Base-by-base conservation (phyloP, 1,284 basidiomycete genomes). In the Ceratobasidium sp. region DNA sequence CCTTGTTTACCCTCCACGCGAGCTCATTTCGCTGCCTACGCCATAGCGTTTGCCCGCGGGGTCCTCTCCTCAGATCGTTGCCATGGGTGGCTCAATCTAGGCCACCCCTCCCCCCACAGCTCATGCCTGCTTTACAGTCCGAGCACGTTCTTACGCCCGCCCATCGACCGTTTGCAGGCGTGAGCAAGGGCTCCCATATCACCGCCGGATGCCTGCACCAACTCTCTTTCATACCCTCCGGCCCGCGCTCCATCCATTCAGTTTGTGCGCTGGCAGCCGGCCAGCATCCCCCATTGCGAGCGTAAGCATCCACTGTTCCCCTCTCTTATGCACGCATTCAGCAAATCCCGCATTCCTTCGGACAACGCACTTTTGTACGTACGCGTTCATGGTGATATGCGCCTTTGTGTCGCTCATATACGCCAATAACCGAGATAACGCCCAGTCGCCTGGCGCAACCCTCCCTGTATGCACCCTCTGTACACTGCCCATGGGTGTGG, bases 1-100 rank as follows among this genome's bases (percentile, higher is more conserved):
- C 11, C 23, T 26, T 52, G 50, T 52, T 11, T 46, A 18, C 43
- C 11, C 43, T 9, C 50, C 49, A 52, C 23, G 23, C 41, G 57
- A 26, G 57, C 57, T n/a, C 57, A 59, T 59, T 59, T 59, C 57
- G 57, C 57, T 59, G 57, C 30, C 21, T 57, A 50, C 21, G 54
- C 28, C 14, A n/a, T n/a, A n/a, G n/a, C n/a, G n/a, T n/a, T n/a
- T n/a, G n/a, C 26, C 54, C 28, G 23, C 54, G 54, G 54, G 54
- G 54, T 55, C 52, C 52, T 16, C 11, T 9, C 43, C 9, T 18
- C 43, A 9, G 43, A 44, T 28, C 16, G 57, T 59, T 59, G 57
- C 57, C n/a, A 59, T 41, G 54, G 16, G 14, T 23, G 11, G 54
- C 54, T 57, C 54, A 16, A 16, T 23, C 47, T 23, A n/a, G 18